phyloP scores from a whole-genome alignment of 768 basidiomycete genomes.

The Russula earlei region DNA sequence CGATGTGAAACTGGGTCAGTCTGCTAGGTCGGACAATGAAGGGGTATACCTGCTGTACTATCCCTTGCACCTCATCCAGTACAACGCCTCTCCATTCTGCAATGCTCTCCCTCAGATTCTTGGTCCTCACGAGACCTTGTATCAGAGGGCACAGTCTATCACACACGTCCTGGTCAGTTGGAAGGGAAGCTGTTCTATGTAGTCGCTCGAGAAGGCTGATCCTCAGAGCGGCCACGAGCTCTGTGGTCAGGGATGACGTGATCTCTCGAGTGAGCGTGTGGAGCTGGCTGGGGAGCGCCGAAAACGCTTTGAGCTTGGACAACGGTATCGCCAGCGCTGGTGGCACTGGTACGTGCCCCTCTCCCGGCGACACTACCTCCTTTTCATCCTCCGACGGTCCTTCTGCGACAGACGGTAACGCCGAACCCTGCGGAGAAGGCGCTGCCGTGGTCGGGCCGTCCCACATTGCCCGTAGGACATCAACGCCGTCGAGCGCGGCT shows the following conservation, averaged over 20 bases:
- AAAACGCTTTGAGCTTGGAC: slow-evolving; percentile 60
- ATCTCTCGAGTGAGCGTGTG: slow-evolving; percentile 67
- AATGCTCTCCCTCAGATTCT: slow-evolving; percentile 58
- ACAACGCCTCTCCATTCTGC: slow-evolving; percentile 64
- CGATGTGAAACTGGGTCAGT: neutral
- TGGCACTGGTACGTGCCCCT: neutral
- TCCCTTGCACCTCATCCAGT: slow-evolving; percentile 46
- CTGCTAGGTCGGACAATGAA: neutral
- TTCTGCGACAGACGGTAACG: slow-evolving; percentile 29
- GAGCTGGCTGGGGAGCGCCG: slow-evolving; percentile 66
- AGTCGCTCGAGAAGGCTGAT: slow-evolving; percentile 55
- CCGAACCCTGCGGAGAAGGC: neutral
- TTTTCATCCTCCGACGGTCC: slow-evolving; percentile 15
- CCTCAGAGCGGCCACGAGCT: slow-evolving; percentile 63
- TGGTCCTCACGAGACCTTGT: slow-evolving; percentile 66
- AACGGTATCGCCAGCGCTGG: slow-evolving; percentile 37
- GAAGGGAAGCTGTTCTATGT: neutral
- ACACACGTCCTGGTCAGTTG: slow-evolving; percentile 30
- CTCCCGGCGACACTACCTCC: slow-evolving; percentile 16
- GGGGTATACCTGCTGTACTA: slow-evolving; percentile 49
- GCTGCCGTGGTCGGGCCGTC: slow-evolving; percentile 18
- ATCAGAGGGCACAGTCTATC: slow-evolving; percentile 66
- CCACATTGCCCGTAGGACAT: slow-evolving; percentile 57
- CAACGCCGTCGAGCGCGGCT: slow-evolving; percentile 69
- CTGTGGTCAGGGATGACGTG: slow-evolving; percentile 62